Evolutionary conservation across 495 filamentous ascomycete species (phyloP), one percentile per base, ranked within the genome.

Genomic region (Podospora didyma): DNA sequence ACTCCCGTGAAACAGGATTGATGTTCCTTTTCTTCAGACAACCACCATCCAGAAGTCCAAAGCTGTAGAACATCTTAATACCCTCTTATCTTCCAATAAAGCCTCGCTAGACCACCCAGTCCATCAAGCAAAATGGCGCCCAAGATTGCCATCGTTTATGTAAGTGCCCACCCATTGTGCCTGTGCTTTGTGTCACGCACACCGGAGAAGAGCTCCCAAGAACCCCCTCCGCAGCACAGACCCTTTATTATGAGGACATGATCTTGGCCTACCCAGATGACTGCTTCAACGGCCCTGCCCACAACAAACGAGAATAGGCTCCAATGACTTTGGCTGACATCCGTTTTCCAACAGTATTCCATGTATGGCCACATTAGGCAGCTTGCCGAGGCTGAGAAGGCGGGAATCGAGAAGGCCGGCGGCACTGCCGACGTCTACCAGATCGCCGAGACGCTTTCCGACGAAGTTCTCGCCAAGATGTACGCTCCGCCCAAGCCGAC

Each of bases 281-380:
- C 9, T 9, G 9, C 4, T 31, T 31, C 3, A 3, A 31, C 26
- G 3, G 26, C n/a, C n/a, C n/a, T 31, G 26, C 26, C 26, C 26
- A 31, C 26, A 31, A 4, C 26, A 31, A 4, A 31, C 26, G 26
- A 9, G 26, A 31, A 9, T 9, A 31, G 9, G 4, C 26, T 9
- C 26, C 26, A 31, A 4, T 31, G 26, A 31, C 26, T 14, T 7
- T 24, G n/a, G 17, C 54, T 53, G 28, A 51, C 54, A 7, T 6
- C 6, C 56, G 9, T 17, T 23, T 31, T 37, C 42, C 20, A 41
- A 17, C 61, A 96, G 90, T 98, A 97, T 79, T 96, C 93, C 61
- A 89, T 90, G 80, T 98, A 95, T 75, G 93, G 94, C 73, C 93
- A 97, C 75, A 89, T 96, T 75, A 65, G 78, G 69, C 77, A 84